Conservation (phyloP, 345 rosid species). For the Sisymbrium irio region DNA sequence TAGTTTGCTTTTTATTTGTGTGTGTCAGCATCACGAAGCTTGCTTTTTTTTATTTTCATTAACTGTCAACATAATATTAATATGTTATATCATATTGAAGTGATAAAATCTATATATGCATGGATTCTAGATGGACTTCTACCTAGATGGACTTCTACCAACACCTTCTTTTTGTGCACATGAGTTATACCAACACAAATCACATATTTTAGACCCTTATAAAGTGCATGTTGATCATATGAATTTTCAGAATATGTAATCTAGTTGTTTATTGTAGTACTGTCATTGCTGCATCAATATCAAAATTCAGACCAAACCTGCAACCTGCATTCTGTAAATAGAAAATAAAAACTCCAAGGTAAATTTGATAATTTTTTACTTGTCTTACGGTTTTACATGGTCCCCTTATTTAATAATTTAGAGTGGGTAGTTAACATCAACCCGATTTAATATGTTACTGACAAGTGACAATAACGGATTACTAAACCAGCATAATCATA, state of each 20-base stretch:
- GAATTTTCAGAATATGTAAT: background rate
- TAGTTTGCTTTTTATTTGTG: background rate
- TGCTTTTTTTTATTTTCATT: background rate
- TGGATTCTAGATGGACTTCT: too few relatives aligned
- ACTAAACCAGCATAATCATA: background rate
- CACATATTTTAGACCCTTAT: background rate
- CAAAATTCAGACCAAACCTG: background rate
- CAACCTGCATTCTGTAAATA: too few relatives aligned
- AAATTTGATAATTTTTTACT: background rate
- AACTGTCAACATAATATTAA: background rate
- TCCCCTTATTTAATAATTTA: background rate
- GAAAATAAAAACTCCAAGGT: background rate
- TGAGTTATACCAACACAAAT: background rate
- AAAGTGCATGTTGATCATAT: background rate
- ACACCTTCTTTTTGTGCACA: too few relatives aligned
- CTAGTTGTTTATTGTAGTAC: background rate
- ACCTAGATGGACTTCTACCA: too few relatives aligned
- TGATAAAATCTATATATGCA: background rate
- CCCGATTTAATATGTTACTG: background rate
- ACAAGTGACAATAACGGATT: background rate
- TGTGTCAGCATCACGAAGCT: background rate
- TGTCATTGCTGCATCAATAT: background rate
- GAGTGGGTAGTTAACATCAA: background rate
- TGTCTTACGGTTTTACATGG: background rate
- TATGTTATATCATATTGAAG: background rate